phyloP scores from a whole-genome alignment of 192 early-diverging fungal genomes.

The Mortierella antarctica region DNA sequence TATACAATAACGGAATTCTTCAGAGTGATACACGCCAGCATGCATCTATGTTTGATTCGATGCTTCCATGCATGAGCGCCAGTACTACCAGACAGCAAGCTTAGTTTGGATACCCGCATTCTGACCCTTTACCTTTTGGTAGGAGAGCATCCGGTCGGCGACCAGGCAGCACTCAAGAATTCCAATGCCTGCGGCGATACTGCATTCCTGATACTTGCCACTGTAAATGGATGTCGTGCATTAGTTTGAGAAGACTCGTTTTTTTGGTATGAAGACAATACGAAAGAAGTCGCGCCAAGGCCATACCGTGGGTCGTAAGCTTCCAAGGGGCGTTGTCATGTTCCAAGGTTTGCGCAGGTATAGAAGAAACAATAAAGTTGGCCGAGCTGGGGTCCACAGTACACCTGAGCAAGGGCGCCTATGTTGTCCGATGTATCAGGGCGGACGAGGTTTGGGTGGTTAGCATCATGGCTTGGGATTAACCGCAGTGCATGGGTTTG shows the following conservation, averaged over 20 bases:
- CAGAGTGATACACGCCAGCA: conserved; percentile 37
- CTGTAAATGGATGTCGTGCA: background rate
- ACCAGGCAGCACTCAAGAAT: conserved; percentile 25
- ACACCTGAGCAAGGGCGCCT: conserved; percentile 11
- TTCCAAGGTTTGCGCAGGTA: background rate
- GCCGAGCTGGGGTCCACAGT: background rate
- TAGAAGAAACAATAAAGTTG: conserved; percentile 19
- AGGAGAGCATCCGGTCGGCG: conserved; percentile 38
- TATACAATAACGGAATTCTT: conserved; percentile 30
- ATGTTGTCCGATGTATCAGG: background rate
- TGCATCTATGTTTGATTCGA: conserved; percentile 15
- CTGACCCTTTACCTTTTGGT: conserved; percentile 17
- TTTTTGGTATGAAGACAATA: background rate
- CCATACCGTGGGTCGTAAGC: conserved; percentile 11
- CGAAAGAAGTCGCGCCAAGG: background rate
- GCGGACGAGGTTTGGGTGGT: background rate
- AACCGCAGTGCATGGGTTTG: background rate
- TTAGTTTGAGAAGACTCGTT: no score
- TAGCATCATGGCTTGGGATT: background rate
- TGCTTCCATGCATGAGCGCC: background rate
- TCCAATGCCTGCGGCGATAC: conserved; percentile 12
- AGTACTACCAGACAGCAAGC: background rate
- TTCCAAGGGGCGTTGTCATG: conserved; percentile 33
- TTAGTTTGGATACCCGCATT: no score
- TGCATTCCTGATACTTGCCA: conserved; percentile 21